These are phyloP conservation scores for Blastobotrys mokoenaii DNA, from an alignment of 805 yeast genomes.

Conservation along the genomic window DNA sequence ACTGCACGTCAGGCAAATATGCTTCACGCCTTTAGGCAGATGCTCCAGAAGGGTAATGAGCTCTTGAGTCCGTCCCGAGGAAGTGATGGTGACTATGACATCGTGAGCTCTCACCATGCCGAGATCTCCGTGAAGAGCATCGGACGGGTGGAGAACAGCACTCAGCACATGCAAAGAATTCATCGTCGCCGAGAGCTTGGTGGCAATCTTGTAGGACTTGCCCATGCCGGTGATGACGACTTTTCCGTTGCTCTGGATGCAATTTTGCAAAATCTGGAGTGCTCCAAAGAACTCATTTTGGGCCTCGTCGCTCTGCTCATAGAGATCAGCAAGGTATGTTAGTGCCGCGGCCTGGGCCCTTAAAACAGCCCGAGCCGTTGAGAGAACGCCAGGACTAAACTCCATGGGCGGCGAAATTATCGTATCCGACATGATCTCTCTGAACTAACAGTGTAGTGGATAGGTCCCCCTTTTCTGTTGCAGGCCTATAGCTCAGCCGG, in stretches of 20 bases:
- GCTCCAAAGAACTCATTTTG: slow-evolving; percentile 25
- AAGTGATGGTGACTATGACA: slow-evolving; percentile 61
- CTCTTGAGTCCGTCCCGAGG: slow-evolving; percentile 81
- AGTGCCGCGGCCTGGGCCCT: slow-evolving; percentile 32
- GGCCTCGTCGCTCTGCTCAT: slow-evolving; percentile 17
- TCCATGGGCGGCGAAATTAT: slow-evolving; percentile 39
- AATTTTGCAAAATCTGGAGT: slow-evolving; percentile 27
- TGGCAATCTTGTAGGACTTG: slow-evolving; percentile 71
- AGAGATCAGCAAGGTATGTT: slow-evolving; percentile 23
- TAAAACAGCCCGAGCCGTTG: slow-evolving; percentile 28
- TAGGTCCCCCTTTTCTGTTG: too few species aligned
- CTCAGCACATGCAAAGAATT: slow-evolving; percentile 70
- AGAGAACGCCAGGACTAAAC: slow-evolving; percentile 43
- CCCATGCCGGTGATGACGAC: slow-evolving; percentile 78
- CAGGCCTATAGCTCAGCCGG: too few species aligned
- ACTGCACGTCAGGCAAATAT: slow-evolving; percentile 56
- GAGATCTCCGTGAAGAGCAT: slow-evolving; percentile 85
- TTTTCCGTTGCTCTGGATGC: slow-evolving; percentile 49
- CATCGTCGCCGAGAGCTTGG: slow-evolving; percentile 72
- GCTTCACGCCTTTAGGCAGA: slow-evolving; percentile 43
- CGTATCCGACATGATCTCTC: too few species aligned
- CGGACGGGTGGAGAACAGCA: slow-evolving; percentile 67
- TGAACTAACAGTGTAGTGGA: too few species aligned
- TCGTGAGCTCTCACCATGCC: slow-evolving; percentile 52
- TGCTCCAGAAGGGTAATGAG: slow-evolving; percentile 49